phyloP scores from a whole-genome alignment of 805 yeast species.

The Metschnikowia aberdeeniae region DNA sequence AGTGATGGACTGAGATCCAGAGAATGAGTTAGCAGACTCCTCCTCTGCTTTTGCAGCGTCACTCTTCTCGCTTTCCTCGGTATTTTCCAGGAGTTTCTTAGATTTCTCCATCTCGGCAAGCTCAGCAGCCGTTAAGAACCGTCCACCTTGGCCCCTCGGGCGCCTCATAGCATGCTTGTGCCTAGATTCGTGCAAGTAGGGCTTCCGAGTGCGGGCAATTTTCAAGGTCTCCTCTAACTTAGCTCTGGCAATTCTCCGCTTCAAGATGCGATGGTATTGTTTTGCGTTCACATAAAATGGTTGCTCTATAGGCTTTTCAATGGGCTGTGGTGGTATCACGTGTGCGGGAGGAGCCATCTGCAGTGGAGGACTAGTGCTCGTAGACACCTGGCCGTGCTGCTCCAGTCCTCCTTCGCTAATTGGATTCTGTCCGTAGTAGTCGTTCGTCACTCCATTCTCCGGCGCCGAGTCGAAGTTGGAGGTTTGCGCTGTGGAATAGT shows the following conservation, averaged over 20 bases:
- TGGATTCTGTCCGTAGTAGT: slow-evolving; percentile 11
- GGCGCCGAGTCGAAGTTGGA: slow-evolving; percentile 12
- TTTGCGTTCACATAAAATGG: slow-evolving; percentile 98
- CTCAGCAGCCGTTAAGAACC: slow-evolving; percentile 89
- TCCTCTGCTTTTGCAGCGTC: slow-evolving; percentile 3
- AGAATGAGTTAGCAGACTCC: slow-evolving; percentile 3
- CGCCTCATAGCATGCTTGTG: slow-evolving; percentile 99
- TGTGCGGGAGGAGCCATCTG: slow-evolving; percentile 9
- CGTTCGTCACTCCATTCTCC: slow-evolving; percentile 14
- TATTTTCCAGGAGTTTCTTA: slow-evolving; percentile 35
- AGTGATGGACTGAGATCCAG: slow-evolving; percentile 1
- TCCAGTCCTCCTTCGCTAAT: slow-evolving; percentile 9
- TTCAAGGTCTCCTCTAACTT: slow-evolving; percentile 84
- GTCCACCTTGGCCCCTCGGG: slow-evolving; percentile 98
- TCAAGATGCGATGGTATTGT: slow-evolving; percentile 91
- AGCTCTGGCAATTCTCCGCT: slow-evolving; percentile 91
- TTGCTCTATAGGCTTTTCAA: slow-evolving; percentile 51
- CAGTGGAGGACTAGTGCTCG: slow-evolving; percentile 8
- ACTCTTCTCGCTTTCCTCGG: slow-evolving; percentile 6
- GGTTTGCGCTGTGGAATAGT: slow-evolving; percentile 17
- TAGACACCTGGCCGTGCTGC: slow-evolving; percentile 6
- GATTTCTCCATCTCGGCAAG: slow-evolving; percentile 43
- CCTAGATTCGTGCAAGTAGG: slow-evolving; percentile 92
- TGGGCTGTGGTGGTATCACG: slow-evolving; percentile 9
- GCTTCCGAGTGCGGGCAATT: slow-evolving; percentile 85